Base-by-base conservation (phyloP, 1,284 basidiomycete species). In the Paramarasmius palmivorus region DNA sequence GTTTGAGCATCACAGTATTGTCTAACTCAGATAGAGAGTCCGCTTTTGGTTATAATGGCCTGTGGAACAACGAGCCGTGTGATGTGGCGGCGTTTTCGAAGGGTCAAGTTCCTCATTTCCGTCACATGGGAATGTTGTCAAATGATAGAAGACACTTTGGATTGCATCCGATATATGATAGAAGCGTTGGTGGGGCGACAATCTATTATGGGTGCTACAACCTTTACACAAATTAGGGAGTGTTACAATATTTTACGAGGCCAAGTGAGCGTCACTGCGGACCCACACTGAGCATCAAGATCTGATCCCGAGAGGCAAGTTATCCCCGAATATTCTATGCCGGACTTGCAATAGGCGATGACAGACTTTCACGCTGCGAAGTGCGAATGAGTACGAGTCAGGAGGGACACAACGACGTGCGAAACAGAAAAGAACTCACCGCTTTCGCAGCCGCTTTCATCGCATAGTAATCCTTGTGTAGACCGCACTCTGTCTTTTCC, bases 401-500 rank as follows among this genome's bases (percentile, higher is more conserved):
- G 40, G 4, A 41, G 19, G 19, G 10, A 23, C 19, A 4, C 12
- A 9, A 5, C 41, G 23, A 25, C 9, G 15, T 25, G 23, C 15
- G 38, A 39, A 39, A 17, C 7, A 6, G n/a, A 36, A 41, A 38
- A 19, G 40, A 5, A 41, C 40, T 41, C 19, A 41, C 40, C 2
- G 40, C 40, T 41, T 22, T 41, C 4, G 40, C 40, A 9, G 77
- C 79, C 7, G 71, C 70, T 65, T 86, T 88, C 80, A 89, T 79
- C 57, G 73, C 70, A 64, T 87, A 92, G 66, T 90, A 95, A 65
- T 95, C 92, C 66, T 87, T 83, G 71, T 99, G 96, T 61, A 99
- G 71, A 2, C 96, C 96, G 69, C 96, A 99, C 71, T 98, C 96
- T 1, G 92, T 93, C 82, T 98, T 98, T 57, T 88, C 86, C 69